Percentiles rank a stretch among this genome's conserved stretches.
Evolutionary conservation across 176 grass and related monocot genomes (phyloP).

Genomic region (Avena eriantha): DNA sequence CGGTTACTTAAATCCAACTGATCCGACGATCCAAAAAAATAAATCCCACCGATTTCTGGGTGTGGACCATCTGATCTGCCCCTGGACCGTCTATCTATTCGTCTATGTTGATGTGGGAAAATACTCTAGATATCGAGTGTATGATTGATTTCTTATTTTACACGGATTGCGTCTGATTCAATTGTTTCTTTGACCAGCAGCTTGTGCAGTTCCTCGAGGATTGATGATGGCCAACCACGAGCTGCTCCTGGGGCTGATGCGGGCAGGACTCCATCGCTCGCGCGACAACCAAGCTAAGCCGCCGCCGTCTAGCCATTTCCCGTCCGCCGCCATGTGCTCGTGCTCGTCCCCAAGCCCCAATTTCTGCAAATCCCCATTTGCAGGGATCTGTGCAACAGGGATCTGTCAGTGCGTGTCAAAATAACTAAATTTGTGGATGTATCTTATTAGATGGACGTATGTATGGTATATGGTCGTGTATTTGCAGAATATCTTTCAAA

Average conservation of each 20-base stretch:
- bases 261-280: constrained; percentile 50
- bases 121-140: neutral
- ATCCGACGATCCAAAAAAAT: neutral
- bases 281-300: no score
- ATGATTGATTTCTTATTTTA: neutral
- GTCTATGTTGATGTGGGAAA: neutral
- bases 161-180: neutral
- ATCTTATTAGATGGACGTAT: no score
- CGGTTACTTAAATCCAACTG: neutral
- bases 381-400: no score
- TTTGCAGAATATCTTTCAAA: no score
- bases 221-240: constrained; percentile 83
- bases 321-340: no score
- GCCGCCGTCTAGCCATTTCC: no score
- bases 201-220: neutral
- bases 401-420: no score
- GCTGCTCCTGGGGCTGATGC: constrained; percentile 69
- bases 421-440: no score
- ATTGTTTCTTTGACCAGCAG: constrained; percentile 24
- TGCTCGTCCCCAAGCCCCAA: no score
- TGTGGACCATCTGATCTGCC: neutral
- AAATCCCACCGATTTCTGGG: neutral
- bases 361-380: no score
- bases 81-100: neutral
- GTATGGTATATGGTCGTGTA: no score